A percentile compares a stretch with the other conserved stretches of the same genome.
These are phyloP conservation scores for Trichoderma sp. DNA, from an alignment of 2,329 filamentous ascomycete species.

Conservation along the genomic window DNA sequence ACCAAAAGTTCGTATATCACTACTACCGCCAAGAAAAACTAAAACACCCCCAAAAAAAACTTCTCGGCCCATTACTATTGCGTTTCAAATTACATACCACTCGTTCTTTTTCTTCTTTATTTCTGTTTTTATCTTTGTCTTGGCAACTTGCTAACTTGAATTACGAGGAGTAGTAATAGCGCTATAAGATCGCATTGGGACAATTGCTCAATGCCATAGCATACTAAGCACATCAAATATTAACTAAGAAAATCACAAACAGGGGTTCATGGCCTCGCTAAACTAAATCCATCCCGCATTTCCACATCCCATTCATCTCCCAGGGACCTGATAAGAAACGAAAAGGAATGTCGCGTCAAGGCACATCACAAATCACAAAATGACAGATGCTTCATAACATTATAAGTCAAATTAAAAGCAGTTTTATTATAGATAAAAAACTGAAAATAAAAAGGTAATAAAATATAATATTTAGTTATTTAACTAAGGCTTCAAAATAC, in stretches of 20 bases:
- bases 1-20: slow-evolving; percentile 1
- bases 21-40: neutral
- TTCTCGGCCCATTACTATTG: neutral
- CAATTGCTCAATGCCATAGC: neutral
- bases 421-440: neutral
- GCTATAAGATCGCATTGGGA: neutral
- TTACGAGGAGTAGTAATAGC: neutral
- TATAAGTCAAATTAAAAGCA: neutral
- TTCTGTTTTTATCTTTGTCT: neutral
- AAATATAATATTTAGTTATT: too few species aligned
- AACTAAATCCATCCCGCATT: neutral
- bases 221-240: neutral
- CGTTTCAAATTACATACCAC: neutral
- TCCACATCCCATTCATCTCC: neutral
- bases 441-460: too few species aligned
- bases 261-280: neutral
- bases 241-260: neutral
- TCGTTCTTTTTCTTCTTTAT: neutral
- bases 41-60: neutral
- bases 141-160: neutral
- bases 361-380: slow-evolving; percentile 13
- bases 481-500: too few species aligned
- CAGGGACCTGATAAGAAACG: neutral
- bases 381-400: neutral
- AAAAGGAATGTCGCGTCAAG: neutral